Evolutionary conservation across 495 filamentous ascomycete species (phyloP).

Genomic region (Podospora pseudocomata): DNA sequence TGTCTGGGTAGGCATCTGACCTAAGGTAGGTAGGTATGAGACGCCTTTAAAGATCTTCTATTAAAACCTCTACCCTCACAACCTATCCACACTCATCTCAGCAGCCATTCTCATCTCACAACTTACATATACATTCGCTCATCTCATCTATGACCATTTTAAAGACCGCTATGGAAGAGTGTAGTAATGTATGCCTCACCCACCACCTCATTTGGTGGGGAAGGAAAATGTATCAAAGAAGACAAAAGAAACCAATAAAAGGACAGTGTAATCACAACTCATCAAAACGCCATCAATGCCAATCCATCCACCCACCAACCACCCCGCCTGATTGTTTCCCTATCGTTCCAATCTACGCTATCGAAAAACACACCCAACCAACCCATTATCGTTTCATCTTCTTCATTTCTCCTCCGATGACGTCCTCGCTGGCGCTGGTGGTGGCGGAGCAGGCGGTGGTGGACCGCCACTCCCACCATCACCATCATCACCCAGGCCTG

Average conservation of each 20-base stretch:
- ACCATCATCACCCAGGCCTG: slow-evolving; percentile 14
- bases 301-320: slow-evolving; percentile 13
- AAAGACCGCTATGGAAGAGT: slow-evolving; percentile 14
- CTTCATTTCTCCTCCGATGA: neutral
- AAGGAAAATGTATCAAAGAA: neutral
- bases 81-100: no score
- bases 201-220: neutral
- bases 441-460: slow-evolving; percentile 25
- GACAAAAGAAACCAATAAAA: slow-evolving; percentile 10
- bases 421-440: slow-evolving; percentile 20
- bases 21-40: no score
- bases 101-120: no score
- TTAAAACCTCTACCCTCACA: no score
- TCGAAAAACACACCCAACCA: neutral
- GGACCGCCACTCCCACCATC: slow-evolving; percentile 10
- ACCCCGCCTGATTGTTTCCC: neutral
- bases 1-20: no score
- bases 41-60: no score
- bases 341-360: slow-evolving; percentile 20
- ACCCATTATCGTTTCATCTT: neutral
- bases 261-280: neutral
- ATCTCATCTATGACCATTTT: neutral
- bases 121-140: neutral
- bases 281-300: slow-evolving; percentile 23
- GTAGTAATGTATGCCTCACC: neutral